Percentiles rank a stretch among this genome's conserved stretches.
phyloP scores from a whole-genome alignment of 1,139 yeast genomes.

The Lodderomyces beijingensis region DNA sequence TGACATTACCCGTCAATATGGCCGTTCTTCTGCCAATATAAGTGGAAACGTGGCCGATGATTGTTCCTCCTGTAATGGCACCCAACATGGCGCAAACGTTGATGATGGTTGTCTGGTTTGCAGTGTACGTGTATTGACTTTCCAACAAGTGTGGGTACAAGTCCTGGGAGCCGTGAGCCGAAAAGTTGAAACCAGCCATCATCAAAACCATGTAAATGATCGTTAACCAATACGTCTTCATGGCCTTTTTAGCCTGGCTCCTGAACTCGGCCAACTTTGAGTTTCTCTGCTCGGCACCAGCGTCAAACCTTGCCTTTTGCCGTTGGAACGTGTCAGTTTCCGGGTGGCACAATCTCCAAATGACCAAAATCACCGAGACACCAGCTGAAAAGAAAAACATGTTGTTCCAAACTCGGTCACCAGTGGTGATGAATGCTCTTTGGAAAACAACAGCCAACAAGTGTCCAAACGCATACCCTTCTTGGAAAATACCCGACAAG shows the following conservation, averaged over 20 bases:
- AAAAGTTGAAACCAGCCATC: conserved; percentile 42
- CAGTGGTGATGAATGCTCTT: conserved; percentile 33
- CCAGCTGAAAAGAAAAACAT: conserved; percentile 44
- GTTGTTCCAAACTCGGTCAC: conserved; percentile 32
- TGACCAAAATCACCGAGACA: conserved; percentile 33
- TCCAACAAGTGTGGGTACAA: conserved; percentile 35
- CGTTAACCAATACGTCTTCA: conserved; percentile 36
- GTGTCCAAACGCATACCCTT: conserved; percentile 42
- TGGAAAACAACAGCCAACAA: conserved; percentile 40
- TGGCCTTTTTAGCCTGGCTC: conserved; percentile 23
- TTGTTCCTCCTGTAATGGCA: conserved; percentile 33
- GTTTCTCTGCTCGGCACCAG: conserved; percentile 13
- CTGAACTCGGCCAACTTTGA: conserved; percentile 13
- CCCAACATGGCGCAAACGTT: conserved; percentile 37
- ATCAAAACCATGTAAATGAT: conserved; percentile 31
- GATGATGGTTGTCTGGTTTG: conserved; percentile 31
- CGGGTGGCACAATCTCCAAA: conserved; percentile 33
- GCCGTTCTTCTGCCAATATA: conserved; percentile 34
- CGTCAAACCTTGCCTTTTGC: conserved; percentile 20
- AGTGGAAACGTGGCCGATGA: conserved; percentile 33
- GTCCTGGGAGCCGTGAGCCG: conserved; percentile 40
- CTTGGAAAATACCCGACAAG: conserved; percentile 32
- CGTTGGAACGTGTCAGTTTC: conserved; percentile 34
- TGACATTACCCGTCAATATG: conserved; percentile 51
- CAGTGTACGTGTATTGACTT: conserved; percentile 23